Base-by-base conservation (phyloP, 2,329 filamentous ascomycete genomes). In the Hypoxylon sp. region DNA sequence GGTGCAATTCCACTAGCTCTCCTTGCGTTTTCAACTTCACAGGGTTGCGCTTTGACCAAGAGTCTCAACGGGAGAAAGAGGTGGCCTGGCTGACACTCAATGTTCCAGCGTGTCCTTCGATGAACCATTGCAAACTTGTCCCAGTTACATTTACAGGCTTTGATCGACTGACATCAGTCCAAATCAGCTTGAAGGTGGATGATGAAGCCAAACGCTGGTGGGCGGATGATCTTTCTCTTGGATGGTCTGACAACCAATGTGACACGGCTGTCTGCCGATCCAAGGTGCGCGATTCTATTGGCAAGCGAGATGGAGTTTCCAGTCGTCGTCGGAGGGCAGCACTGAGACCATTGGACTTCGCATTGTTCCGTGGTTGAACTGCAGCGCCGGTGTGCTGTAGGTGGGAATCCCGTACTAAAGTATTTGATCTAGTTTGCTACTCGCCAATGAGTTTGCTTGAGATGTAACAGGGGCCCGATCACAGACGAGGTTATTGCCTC, bases 181-280 rank as follows among this genome's bases (percentile, higher is more conserved):
- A 78, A 7, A 76, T 85, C 46, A 79, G 80, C n/a, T 73, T 81
- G 11, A 80, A 78, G n/a, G 78, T 78, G n/a, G 74, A 75, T n/a
- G 76, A 74, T 2, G 62, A 79, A 35, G 73, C 79, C n/a, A 78
- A 75, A 63, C 77, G 75, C 8, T 85, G 84, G 83, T 86, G 82
- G 82, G 81, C 81, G 55, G 84, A 85, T 70, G 81, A 85, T 71
- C 61, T 85, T 27, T 66, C 76, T 4, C 72, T 85, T 64, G 78
- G 80, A 6, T 85, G 84, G 83, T 80, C 75, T 35, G 76, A 85
- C 72, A 80, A 81, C 61, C 77, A 72, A 49, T 85, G 83, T 69
- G 68, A 75, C 7, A 74, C 77, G 10, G 80, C 81, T 6, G 44
- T 75, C 8, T 84, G 82, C 66, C 82, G 82, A 35, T 76, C 78